A percentile compares a stretch with the other conserved stretches of the same genome.
phyloP scores from a whole-genome alignment of 2,329 filamentous ascomycete species.

The Diplodia corticola region DNA sequence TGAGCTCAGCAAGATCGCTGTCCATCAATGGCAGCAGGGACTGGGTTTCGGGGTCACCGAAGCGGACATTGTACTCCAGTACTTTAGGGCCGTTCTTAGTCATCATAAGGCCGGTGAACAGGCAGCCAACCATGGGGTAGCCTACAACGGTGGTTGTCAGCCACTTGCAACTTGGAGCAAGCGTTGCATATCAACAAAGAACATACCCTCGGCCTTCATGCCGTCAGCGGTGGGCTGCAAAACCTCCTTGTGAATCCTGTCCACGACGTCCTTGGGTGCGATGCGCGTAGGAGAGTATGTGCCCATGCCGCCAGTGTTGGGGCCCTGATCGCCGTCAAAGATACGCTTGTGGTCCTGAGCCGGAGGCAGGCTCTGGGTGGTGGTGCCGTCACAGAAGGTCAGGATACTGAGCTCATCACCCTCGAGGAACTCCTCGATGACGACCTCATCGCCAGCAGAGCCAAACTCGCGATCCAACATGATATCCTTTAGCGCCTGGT shows the following conservation, averaged over 20 bases:
- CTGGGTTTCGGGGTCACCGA: constrained; percentile 90
- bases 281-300: constrained; percentile 78
- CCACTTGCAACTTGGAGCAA: background rate
- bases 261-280: constrained; percentile 63
- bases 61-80: constrained; percentile 90
- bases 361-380: constrained; percentile 78
- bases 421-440: constrained; percentile 90
- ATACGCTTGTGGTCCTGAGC: constrained; percentile 97
- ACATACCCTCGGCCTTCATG: constrained; percentile 72
- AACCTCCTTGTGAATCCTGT: constrained; percentile 75
- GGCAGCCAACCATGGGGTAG: constrained; percentile 59
- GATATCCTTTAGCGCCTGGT: constrained; percentile 78
- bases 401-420: constrained; percentile 92
- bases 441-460: constrained; percentile 81
- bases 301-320: constrained; percentile 97
- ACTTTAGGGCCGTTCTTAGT: constrained; percentile 77
- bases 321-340: constrained; percentile 83
- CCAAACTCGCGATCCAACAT: constrained; percentile 91
- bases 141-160: constrained; percentile 23
- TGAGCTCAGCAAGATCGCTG: constrained; percentile 82
- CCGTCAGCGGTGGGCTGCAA: constrained; percentile 88
- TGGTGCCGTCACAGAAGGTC: constrained; percentile 86
- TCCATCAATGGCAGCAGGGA: constrained; percentile 80
- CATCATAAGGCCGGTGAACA: constrained; percentile 94
- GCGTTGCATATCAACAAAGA: too few relatives aligned